phyloP scores from a whole-genome alignment of 2,329 filamentous ascomycete species.

The Phialophora expanda region DNA sequence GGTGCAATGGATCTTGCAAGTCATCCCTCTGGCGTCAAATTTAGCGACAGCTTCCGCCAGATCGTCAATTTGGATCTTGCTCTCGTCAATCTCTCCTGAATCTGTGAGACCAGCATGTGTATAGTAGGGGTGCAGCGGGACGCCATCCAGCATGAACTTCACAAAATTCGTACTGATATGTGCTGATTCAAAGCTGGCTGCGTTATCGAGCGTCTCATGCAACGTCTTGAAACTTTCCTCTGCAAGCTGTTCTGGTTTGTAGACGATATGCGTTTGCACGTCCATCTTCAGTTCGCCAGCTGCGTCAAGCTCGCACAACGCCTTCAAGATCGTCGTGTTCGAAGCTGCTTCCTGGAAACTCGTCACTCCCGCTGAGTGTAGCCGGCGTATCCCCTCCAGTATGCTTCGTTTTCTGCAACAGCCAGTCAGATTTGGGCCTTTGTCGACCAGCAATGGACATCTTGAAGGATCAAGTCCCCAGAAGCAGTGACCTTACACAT shows the following conservation, averaged over 20 bases:
- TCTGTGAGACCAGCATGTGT: conserved; percentile 38
- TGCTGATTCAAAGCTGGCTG: conserved; percentile 39
- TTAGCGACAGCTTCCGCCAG: conserved; percentile 20
- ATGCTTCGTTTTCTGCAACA: conserved; percentile 37
- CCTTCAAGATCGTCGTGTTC: conserved; percentile 41
- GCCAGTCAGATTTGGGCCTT: background rate
- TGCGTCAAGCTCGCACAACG: conserved; percentile 41
- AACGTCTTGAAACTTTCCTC: conserved; percentile 37
- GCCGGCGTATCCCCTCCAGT: conserved; percentile 37
- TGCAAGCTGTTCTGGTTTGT: conserved; percentile 39
- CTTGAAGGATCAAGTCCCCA: too few species aligned
- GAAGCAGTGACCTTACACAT: conserved; percentile 24
- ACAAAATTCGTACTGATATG: conserved; percentile 45
- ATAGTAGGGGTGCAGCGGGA: conserved; percentile 43
- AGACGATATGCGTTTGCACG: conserved; percentile 40
- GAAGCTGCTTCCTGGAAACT: conserved; percentile 44
- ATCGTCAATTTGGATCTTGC: conserved; percentile 24
- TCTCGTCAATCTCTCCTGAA: conserved; percentile 18
- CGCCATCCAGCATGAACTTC: conserved; percentile 47
- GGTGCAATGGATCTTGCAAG: conserved; percentile 26
- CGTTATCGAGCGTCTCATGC: conserved; percentile 39
- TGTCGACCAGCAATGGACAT: background rate
- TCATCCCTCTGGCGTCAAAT: conserved; percentile 24
- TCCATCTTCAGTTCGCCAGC: conserved; percentile 40
- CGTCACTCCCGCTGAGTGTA: conserved; percentile 43